A percentile compares a stretch with the other conserved stretches of the same genome.
phyloP scores from a whole-genome alignment of 805 yeast genomes.

The Pichia thaimueangensis region DNA sequence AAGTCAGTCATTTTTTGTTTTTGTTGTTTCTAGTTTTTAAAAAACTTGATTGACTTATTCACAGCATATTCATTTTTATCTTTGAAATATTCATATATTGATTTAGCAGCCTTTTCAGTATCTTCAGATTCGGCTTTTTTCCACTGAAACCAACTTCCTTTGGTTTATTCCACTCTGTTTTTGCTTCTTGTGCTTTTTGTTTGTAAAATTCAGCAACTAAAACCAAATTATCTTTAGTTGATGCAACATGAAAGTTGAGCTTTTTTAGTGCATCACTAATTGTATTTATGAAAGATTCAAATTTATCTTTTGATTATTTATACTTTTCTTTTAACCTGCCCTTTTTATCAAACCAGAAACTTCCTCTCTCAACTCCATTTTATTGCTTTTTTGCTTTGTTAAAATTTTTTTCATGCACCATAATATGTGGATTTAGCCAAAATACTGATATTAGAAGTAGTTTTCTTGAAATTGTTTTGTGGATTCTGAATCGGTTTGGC shows the following conservation, averaged over 20 bases:
- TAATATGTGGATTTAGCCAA: no score
- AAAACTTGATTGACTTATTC: conserved; percentile 10
- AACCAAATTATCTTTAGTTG: conserved; percentile 20
- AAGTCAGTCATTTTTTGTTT: no score
- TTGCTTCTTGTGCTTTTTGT: conserved; percentile 20
- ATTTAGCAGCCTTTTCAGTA: conserved; percentile 23
- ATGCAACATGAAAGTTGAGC: conserved; percentile 24
- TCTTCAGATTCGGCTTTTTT: conserved; percentile 25
- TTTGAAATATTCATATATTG: conserved; percentile 17
- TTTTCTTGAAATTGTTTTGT: no score
- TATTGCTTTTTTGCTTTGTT: no score
- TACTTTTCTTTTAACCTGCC: background rate
- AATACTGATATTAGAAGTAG: no score
- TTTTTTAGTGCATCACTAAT: conserved; percentile 31
- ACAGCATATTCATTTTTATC: conserved; percentile 19
- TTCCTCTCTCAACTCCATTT: background rate
- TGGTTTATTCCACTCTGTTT: conserved; percentile 22
- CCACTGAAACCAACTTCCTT: conserved; percentile 26
- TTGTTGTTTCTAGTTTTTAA: conserved; percentile 6
- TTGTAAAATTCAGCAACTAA: conserved; percentile 20
- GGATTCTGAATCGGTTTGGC: no score
- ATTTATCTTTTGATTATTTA: background rate
- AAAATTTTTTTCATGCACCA: no score
- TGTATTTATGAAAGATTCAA: no score
- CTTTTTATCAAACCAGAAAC: background rate